A percentile compares a stretch with the other conserved stretches of the same genome.
Conservation (phyloP, 208 protist genomes). For the Leishmania braziliensis region DNA sequence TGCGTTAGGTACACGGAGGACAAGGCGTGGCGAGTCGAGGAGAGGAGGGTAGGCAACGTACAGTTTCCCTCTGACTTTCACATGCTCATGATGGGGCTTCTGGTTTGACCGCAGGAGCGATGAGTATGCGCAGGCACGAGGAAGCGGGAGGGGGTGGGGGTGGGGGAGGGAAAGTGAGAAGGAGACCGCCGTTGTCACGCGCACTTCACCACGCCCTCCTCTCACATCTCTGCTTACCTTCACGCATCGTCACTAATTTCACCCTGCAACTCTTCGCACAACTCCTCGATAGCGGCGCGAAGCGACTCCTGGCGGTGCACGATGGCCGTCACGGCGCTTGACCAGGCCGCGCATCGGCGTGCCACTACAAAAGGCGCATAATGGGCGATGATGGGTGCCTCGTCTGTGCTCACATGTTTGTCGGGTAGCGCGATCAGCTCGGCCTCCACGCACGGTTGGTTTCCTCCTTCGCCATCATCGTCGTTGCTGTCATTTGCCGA, state of each 20-base stretch:
- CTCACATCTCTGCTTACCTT: constrained; percentile 4
- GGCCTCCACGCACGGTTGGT: background rate
- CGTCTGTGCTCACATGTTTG: background rate
- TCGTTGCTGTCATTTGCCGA: background rate
- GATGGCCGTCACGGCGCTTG: constrained; percentile 13
- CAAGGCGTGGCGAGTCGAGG: background rate
- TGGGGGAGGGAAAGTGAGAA: background rate
- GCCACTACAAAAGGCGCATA: constrained; percentile 33
- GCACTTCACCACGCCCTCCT: background rate
- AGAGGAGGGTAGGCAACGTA: background rate
- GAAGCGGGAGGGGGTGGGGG: background rate
- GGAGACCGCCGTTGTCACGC: background rate
- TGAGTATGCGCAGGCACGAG: background rate
- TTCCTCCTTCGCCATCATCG: background rate
- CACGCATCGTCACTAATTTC: constrained; percentile 42
- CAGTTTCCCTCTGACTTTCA: background rate
- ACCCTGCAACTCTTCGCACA: constrained; percentile 56
- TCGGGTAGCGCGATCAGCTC: constrained; percentile 18
- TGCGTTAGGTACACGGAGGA: background rate
- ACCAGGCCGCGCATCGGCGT: constrained; percentile 36
- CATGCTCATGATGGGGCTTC: background rate
- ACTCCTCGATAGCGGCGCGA: constrained; percentile 30
- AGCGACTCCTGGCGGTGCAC: constrained; percentile 26
- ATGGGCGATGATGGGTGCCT: constrained; percentile 5
- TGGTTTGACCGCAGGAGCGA: background rate